phyloP scores from a whole-genome alignment of 202 grass and related monocot genomes.

The Bolboschoenoplectus hybrid region DNA sequence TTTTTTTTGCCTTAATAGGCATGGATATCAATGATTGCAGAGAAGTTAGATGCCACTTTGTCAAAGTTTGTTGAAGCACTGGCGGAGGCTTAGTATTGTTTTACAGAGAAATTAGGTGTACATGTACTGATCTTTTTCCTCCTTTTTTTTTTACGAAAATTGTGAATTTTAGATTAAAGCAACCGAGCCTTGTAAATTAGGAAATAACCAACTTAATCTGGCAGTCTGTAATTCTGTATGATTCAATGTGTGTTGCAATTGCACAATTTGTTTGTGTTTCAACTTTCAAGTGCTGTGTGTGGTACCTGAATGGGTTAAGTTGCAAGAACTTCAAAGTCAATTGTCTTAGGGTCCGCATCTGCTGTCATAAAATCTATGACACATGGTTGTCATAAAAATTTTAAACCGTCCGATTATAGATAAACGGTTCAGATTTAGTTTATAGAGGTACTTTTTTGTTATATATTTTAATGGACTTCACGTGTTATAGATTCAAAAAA shows the following conservation, averaged over 20 bases:
- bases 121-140: not conserved
- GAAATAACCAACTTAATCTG: not conserved
- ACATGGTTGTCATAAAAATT: too few species aligned
- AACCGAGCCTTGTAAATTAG: not conserved
- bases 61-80: conserved; percentile 21
- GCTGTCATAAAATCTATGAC: too few species aligned
- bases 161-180: not conserved
- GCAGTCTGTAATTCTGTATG: not conserved
- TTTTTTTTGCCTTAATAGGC: not conserved
- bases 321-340: too few species aligned
- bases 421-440: too few species aligned
- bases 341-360: too few species aligned
- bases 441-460: too few species aligned
- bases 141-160: not conserved
- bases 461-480: too few species aligned
- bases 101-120: not conserved
- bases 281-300: too few species aligned
- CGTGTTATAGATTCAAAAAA: too few species aligned
- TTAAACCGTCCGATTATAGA: too few species aligned
- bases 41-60: conserved; percentile 32
- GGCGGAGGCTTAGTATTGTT: conserved; percentile 14
- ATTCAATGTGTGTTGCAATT: not conserved
- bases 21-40: conserved; percentile 43
- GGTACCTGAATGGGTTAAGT: too few species aligned
- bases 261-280: not conserved